Conservation (phyloP, 768 basidiomycete genomes). For the Hydnomerulius pinastri region DNA sequence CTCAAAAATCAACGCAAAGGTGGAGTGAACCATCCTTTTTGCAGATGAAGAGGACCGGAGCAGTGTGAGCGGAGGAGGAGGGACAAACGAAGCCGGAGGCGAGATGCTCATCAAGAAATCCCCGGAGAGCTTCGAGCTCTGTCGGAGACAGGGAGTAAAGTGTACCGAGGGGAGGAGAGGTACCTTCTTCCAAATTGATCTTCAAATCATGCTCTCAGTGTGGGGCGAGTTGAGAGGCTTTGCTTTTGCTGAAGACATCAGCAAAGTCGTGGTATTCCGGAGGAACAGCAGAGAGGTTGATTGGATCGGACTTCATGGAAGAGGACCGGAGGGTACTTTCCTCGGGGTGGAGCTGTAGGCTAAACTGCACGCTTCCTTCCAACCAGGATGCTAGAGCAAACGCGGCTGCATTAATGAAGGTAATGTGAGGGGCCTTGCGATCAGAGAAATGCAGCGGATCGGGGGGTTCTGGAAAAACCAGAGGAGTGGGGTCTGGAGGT, state of each 20-base stretch:
- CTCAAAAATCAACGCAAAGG: too few relatives aligned
- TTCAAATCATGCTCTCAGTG: slow-evolving; percentile 33
- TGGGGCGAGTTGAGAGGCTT: background rate
- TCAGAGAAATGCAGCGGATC: too few relatives aligned
- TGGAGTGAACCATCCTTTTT: slow-evolving; percentile 35
- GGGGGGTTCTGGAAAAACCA: too few relatives aligned
- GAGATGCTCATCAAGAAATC: background rate
- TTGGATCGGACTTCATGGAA: too few relatives aligned
- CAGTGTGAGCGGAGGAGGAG: slow-evolving; percentile 26
- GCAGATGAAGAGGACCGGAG: slow-evolving; percentile 27
- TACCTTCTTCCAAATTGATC: slow-evolving; percentile 36
- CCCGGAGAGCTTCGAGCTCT: background rate
- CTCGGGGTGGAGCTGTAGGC: too few relatives aligned
- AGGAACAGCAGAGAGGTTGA: too few relatives aligned
- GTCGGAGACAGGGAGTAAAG: slow-evolving; percentile 36
- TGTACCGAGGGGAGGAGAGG: slow-evolving; percentile 26
- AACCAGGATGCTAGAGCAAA: too few relatives aligned
- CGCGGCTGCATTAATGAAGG: too few relatives aligned
- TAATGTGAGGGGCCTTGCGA: too few relatives aligned
- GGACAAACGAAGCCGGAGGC: slow-evolving; percentile 37
- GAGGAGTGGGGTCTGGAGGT: too few relatives aligned
- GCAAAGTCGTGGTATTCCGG: slow-evolving; percentile 15
- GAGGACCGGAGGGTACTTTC: too few relatives aligned
- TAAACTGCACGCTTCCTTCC: too few relatives aligned
- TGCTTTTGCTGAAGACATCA: slow-evolving; percentile 13